Evolutionary conservation across 2,329 filamentous ascomycete species (phyloP).

Genomic region (Epichloe coenophiala): DNA sequence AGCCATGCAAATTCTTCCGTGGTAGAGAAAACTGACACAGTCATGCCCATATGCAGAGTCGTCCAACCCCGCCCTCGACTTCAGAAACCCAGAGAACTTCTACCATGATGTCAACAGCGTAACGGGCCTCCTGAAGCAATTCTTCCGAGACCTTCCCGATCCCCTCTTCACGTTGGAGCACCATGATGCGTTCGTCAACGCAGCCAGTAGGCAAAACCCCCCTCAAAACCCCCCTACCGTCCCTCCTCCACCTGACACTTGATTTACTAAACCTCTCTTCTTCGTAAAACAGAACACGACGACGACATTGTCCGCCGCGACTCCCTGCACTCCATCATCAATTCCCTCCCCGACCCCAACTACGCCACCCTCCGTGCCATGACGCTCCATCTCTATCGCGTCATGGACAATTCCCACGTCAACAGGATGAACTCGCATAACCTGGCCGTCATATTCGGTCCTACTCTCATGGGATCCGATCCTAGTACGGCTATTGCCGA

Average conservation of each 20-base stretch:
- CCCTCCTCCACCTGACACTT: not conserved
- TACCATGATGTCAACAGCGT: slow-evolving; percentile 96
- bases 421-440: slow-evolving; percentile 94
- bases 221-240: not conserved
- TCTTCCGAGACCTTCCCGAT: slow-evolving; percentile 86
- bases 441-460: slow-evolving; percentile 87
- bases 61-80: slow-evolving; percentile 61
- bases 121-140: slow-evolving; percentile 84
- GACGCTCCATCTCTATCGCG: slow-evolving; percentile 71
- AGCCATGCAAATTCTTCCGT: not conserved
- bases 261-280: not conserved
- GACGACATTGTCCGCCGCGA: slow-evolving; percentile 78
- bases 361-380: slow-evolving; percentile 87
- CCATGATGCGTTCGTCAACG: slow-evolving; percentile 71
- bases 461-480: slow-evolving; percentile 79
- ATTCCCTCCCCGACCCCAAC: slow-evolving; percentile 85
- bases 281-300: slow-evolving; percentile 50
- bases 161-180: slow-evolving; percentile 69
- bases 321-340: slow-evolving; percentile 86
- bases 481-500: slow-evolving; percentile 67
- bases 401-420: slow-evolving; percentile 64
- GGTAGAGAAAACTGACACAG: not conserved
- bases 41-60: slow-evolving; percentile 13
- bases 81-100: slow-evolving; percentile 87
- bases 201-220: slow-evolving; percentile 50